These are phyloP conservation scores for Pyrenochaeta sp. DNA, from an alignment of 2,329 filamentous ascomycete genomes.

Conservation along the genomic window DNA sequence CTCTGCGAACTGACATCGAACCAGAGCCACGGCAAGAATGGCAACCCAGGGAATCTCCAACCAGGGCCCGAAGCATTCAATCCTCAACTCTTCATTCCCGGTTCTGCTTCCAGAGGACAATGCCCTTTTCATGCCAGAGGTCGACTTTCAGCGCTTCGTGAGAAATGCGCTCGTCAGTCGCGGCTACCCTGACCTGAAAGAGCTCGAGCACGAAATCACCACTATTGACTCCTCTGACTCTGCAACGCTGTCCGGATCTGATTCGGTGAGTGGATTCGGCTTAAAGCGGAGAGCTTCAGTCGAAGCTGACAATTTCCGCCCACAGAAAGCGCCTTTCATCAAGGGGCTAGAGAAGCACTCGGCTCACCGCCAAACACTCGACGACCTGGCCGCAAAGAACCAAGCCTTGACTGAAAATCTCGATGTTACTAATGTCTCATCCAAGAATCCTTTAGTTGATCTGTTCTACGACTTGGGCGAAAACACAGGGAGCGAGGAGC, in stretches of 20 bases:
- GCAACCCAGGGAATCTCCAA: neutral
- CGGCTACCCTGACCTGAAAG: neutral
- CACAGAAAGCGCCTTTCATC: constrained; percentile 31
- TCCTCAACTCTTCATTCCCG: constrained; percentile 32
- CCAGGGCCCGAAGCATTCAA: constrained; percentile 13
- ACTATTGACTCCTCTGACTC: constrained; percentile 4
- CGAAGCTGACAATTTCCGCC: constrained; percentile 13
- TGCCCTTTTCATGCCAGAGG: constrained; percentile 26
- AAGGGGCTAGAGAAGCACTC: constrained; percentile 25
- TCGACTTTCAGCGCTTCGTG: constrained; percentile 25
- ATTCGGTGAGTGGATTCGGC: constrained; percentile 8
- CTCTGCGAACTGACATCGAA: no score
- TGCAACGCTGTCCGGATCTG: neutral
- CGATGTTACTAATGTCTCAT: constrained; percentile 60
- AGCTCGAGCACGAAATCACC: constrained; percentile 7
- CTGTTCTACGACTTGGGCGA: constrained; percentile 64
- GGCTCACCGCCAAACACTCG: constrained; percentile 14
- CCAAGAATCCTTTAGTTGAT: constrained; percentile 59
- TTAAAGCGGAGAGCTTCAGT: constrained; percentile 20
- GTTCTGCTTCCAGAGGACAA: constrained; percentile 29
- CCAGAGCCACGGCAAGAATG: constrained; percentile 2
- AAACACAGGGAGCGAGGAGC: constrained; percentile 44
- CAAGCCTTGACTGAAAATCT: constrained; percentile 63
- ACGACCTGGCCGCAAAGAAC: constrained; percentile 41
- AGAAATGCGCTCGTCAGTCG: constrained; percentile 10